Evolutionary conservation across 371 early-diverging fungal genomes (phyloP), one percentile per base, ranked within the genome.

Genomic region (Apophysomyces sp.): DNA sequence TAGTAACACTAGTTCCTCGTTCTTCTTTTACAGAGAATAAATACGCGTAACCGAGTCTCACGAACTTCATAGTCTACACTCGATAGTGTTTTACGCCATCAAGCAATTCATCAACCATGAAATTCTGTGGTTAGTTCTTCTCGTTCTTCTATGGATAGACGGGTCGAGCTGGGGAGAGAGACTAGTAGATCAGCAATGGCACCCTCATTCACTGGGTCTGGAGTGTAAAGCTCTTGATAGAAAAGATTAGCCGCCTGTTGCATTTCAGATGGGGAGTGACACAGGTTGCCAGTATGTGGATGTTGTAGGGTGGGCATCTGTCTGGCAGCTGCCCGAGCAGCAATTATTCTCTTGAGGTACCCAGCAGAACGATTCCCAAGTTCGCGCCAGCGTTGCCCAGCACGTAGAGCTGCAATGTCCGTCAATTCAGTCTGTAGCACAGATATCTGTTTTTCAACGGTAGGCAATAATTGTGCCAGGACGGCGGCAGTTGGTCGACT

Each of bases 371-470:
- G 15, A 21, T 61, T 54, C 1, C 61, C 61, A 15, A 36, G 4
- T 21, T 61, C 61, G 7, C 55, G 61, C 61, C 61, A 40, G 3
- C 61, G 61, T 37, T 31, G 26, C 11, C 34, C 24, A 2, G 61
- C 37, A 12, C 30, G n/a, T 8, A 61, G 28, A 1, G 61, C 61
- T 3, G 3, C 8, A 24, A 32, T 61, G 31, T 61, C 53, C 1
- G 53, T 54, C 1, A 53, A 9, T 30, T 61, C 61, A 24, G 52
- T 8, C 39, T 61, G 61, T 4, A 61, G 51, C 2, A 2, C 12
- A 3, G 21, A 26, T 16, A 61, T 52, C 27, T 61, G 54, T 3
- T 3, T 1, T 39, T 61, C 61, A 2, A 61, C 29, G 12, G 26
- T 1, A 53, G n/a, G n/a, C n/a, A n/a, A n/a, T n/a, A n/a, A n/a